A percentile compares a stretch with the other conserved stretches of the same genome.
Evolutionary conservation across 73 alveolate species (phyloP).

Genomic region (Chromera velia): DNA sequence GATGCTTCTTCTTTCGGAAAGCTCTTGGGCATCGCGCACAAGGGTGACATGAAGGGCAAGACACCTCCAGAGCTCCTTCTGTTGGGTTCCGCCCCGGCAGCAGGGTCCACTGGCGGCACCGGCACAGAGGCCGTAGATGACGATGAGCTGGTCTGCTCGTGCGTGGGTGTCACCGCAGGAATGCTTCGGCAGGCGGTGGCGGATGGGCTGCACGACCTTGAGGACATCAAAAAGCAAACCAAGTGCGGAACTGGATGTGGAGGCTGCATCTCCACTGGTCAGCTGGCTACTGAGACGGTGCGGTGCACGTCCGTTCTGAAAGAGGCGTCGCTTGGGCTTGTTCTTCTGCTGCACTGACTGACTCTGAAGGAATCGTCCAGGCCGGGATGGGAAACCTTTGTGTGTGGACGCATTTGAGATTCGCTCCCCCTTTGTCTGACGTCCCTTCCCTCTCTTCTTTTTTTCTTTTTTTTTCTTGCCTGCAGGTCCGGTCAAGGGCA

Average conservation of each 20-base stretch:
- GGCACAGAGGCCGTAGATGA: neutral
- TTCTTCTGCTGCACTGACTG: too few relatives aligned
- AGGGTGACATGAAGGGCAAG: slow-evolving; percentile 17
- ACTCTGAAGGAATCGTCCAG: too few relatives aligned
- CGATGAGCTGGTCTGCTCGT: slow-evolving; percentile 26
- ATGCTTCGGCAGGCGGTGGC: slow-evolving; percentile 7
- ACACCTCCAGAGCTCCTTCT: neutral
- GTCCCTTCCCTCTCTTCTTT: too few relatives aligned
- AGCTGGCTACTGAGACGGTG: too few relatives aligned
- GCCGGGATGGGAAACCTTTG: too few relatives aligned
- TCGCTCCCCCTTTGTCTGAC: too few relatives aligned
- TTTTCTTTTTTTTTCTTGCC: too few relatives aligned
- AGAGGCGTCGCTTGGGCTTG: too few relatives aligned
- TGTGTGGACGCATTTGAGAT: too few relatives aligned
- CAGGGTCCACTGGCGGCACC: neutral
- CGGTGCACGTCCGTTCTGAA: too few relatives aligned
- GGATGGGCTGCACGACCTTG: neutral
- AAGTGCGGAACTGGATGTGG: slow-evolving; percentile 2
- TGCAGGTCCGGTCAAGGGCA: neutral
- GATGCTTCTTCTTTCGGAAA: slow-evolving; percentile 17
- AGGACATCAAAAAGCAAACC: neutral
- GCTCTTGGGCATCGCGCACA: slow-evolving; percentile 11
- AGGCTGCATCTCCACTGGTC: slow-evolving; percentile 8
- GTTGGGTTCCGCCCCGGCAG: neutral
- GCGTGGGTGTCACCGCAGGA: slow-evolving; percentile 10